Conservation (phyloP, 164 flowering plant genomes). For the Stephania yunnanensis region DNA sequence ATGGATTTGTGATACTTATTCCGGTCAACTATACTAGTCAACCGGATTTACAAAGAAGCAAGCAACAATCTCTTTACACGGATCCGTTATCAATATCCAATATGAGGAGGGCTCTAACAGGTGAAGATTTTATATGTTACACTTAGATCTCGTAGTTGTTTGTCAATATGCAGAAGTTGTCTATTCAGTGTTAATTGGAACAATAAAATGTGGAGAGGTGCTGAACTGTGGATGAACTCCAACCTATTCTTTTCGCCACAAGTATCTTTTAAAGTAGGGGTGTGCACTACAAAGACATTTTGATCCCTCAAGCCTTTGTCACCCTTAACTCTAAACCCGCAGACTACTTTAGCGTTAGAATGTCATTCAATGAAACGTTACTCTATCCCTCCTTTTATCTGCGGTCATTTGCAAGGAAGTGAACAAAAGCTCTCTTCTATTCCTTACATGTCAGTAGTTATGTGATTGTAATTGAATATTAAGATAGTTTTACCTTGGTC, state of each 20-base stretch:
- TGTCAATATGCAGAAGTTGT: neutral
- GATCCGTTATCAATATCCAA: conserved; percentile 75
- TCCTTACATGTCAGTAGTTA: no score
- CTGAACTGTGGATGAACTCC: neutral
- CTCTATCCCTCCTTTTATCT: no score
- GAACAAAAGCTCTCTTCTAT: no score
- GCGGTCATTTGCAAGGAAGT: no score
- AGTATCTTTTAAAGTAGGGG: neutral
- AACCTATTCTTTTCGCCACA: neutral
- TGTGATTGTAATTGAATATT: no score
- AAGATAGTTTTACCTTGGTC: no score
- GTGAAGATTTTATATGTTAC: conserved; percentile 24
- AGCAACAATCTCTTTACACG: conserved; percentile 28
- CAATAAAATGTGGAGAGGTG: neutral
- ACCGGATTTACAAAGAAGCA: conserved; percentile 22
- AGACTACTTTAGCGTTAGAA: no score
- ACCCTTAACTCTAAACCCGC: no score
- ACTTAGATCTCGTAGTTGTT: neutral
- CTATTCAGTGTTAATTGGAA: neutral
- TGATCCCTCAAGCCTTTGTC: no score
- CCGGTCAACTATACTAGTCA: conserved; percentile 59
- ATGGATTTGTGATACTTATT: conserved; percentile 67
- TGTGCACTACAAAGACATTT: neutral
- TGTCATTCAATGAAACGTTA: no score
- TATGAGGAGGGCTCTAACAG: conserved; percentile 54